Conservation (phyloP, 1,139 yeast genomes). For the Torulaspora globosa region DNA sequence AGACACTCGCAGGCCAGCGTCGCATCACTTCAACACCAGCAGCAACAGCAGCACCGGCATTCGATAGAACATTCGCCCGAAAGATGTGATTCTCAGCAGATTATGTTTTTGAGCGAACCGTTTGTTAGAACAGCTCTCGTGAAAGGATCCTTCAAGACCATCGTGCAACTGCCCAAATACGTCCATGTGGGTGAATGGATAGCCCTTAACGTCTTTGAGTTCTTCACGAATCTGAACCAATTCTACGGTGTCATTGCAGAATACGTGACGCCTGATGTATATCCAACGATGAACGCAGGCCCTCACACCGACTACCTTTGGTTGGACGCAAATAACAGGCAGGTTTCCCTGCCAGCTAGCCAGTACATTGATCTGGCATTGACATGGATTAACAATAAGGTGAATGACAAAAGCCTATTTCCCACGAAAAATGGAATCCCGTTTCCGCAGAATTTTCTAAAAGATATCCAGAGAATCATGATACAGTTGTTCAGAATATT, state of each 20-base stretch:
- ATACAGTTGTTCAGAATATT: conserved; percentile 94
- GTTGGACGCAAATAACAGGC: conserved; percentile 75
- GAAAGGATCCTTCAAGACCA: conserved; percentile 95
- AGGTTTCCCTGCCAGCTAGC: conserved; percentile 83
- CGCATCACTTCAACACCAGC: conserved; percentile 16
- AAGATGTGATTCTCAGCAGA: conserved; percentile 29
- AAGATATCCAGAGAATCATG: conserved; percentile 80
- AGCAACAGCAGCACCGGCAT: conserved; percentile 17
- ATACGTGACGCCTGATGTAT: conserved; percentile 80
- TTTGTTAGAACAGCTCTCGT: conserved; percentile 91
- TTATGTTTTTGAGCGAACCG: conserved; percentile 76
- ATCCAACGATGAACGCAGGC: conserved; percentile 95
- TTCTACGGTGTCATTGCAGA: conserved; percentile 87
- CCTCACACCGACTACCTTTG: conserved; percentile 87
- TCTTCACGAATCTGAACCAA: conserved; percentile 78
- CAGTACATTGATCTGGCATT: conserved; percentile 90
- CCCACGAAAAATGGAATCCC: conserved; percentile 95
- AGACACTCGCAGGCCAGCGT: conserved; percentile 25
- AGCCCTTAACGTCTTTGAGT: conserved; percentile 86
- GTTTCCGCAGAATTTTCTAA: conserved; percentile 79
- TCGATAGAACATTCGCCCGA: conserved; percentile 45
- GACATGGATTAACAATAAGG: conserved; percentile 82
- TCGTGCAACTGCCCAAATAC: conserved; percentile 89
- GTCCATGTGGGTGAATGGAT: conserved; percentile 96
- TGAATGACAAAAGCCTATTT: conserved; percentile 82